phyloP scores from a whole-genome alignment of 2,329 filamentous ascomycete genomes.

The Pseudogymnoascus sp. region DNA sequence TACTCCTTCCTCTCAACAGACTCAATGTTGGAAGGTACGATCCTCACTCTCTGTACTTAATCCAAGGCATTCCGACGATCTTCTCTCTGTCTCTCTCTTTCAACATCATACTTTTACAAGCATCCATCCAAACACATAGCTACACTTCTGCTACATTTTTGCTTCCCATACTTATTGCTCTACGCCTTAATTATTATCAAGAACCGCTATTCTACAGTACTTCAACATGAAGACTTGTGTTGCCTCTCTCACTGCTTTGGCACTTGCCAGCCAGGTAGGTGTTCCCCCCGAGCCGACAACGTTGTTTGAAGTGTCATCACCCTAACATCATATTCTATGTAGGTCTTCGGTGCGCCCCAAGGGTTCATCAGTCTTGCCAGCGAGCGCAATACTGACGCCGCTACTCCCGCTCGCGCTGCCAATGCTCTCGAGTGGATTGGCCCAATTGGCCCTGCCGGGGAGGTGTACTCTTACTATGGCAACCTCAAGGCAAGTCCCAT shows the following conservation, averaged over 20 bases:
- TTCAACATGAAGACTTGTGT: background rate
- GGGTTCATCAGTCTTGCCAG: background rate
- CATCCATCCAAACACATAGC: constrained; percentile 3
- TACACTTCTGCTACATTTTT: background rate
- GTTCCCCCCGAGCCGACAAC: background rate
- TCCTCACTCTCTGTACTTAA: background rate
- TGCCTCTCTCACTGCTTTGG: background rate
- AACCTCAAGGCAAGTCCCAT: background rate
- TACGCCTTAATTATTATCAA: background rate
- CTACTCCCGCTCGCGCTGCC: background rate
- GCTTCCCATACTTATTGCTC: background rate
- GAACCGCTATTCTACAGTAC: background rate
- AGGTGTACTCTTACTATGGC: constrained; percentile 2
- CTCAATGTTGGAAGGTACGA: background rate
- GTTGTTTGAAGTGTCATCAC: background rate
- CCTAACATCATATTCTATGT: background rate
- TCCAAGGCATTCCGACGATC: background rate
- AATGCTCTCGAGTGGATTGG: background rate
- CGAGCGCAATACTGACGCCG: background rate
- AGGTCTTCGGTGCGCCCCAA: background rate
- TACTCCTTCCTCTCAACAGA: background rate
- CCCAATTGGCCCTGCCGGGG: background rate
- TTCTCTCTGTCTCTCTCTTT: background rate
- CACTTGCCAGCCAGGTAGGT: background rate
- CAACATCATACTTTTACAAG: constrained; percentile 3